Conservation (phyloP, 2,329 filamentous ascomycete genomes). For the Scedosporium boydii region DNA sequence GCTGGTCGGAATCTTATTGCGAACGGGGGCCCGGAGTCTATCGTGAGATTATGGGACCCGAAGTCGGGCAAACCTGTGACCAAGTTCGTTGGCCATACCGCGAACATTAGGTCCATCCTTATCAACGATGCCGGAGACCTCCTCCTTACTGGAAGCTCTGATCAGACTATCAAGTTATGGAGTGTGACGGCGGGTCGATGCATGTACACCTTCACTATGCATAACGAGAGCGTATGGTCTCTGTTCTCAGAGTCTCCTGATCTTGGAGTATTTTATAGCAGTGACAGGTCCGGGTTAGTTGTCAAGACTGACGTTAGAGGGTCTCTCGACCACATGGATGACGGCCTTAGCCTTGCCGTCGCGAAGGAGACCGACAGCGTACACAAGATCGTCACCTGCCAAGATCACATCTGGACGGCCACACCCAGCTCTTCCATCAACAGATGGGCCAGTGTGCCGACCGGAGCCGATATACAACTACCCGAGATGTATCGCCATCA, state of each 20-base stretch:
- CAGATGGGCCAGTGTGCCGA: slow-evolving; percentile 81
- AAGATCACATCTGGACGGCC: slow-evolving; percentile 79
- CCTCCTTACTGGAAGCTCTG: slow-evolving; percentile 87
- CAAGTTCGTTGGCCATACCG: slow-evolving; percentile 93
- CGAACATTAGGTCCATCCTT: slow-evolving; percentile 85
- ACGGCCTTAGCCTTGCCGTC: slow-evolving; percentile 82
- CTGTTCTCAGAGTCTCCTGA: slow-evolving; percentile 81
- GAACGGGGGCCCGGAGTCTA: slow-evolving; percentile 88
- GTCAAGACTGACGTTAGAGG: slow-evolving; percentile 87
- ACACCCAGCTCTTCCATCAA: slow-evolving; percentile 89
- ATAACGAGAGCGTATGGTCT: slow-evolving; percentile 96
- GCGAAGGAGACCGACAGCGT: slow-evolving; percentile 86
- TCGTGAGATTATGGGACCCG: slow-evolving; percentile 85
- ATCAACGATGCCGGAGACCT: slow-evolving; percentile 83
- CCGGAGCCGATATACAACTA: slow-evolving; percentile 58
- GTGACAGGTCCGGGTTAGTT: slow-evolving; percentile 84
- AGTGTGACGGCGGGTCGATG: slow-evolving; percentile 89
- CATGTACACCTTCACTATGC: slow-evolving; percentile 98
- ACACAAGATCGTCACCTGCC: slow-evolving; percentile 56
- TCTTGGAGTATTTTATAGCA: slow-evolving; percentile 87
- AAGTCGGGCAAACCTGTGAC: slow-evolving; percentile 82
- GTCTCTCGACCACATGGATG: slow-evolving; percentile 59
- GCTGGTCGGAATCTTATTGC: slow-evolving; percentile 74
- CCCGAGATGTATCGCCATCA: slow-evolving; percentile 43
- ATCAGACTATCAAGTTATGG: slow-evolving; percentile 98